Evolutionary conservation across 352 stramenopile genomes (phyloP).

Genomic region (Pythium phragmiticola): DNA sequence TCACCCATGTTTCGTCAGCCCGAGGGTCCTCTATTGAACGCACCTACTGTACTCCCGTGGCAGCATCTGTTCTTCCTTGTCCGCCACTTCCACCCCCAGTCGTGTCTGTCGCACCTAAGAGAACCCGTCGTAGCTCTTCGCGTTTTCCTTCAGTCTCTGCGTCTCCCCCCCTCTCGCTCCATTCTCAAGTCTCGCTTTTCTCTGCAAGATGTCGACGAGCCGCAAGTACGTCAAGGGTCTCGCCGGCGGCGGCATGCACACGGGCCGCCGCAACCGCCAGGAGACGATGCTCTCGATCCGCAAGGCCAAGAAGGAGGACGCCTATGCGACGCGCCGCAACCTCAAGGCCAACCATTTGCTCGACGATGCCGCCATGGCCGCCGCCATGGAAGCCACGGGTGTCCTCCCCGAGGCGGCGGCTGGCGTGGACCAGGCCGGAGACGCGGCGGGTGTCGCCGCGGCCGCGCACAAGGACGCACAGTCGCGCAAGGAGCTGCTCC

Average conservation of each 20-base stretch:
- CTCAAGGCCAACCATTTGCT: constrained; percentile 74
- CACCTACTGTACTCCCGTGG: not conserved
- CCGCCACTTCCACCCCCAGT: not conserved
- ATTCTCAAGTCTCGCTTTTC: not conserved
- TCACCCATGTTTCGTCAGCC: not conserved
- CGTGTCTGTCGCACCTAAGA: constrained; percentile 1
- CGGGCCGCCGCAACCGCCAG: constrained; percentile 78
- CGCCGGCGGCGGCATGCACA: constrained; percentile 68
- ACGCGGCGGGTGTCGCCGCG: constrained; percentile 10
- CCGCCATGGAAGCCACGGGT: constrained; percentile 4
- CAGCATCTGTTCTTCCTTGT: constrained; percentile 7
- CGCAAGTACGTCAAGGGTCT: constrained; percentile 80
- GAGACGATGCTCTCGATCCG: constrained; percentile 86
- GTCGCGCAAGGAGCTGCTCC: constrained; percentile 68
- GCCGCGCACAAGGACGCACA: constrained; percentile 33
- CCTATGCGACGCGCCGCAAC: constrained; percentile 83
- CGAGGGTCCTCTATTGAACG: constrained; percentile 4
- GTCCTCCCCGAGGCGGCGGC: not conserved
- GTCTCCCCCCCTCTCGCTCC: not conserved
- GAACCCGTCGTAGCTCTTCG: not conserved
- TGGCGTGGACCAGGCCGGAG: not conserved
- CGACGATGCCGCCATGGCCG: constrained; percentile 28
- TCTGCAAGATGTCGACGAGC: constrained; percentile 22
- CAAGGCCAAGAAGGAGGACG: constrained; percentile 89
- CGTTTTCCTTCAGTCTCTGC: not conserved